These are phyloP conservation scores for Hyphopichia fennica DNA, from an alignment of 1,139 yeast species.

Conservation along the genomic window DNA sequence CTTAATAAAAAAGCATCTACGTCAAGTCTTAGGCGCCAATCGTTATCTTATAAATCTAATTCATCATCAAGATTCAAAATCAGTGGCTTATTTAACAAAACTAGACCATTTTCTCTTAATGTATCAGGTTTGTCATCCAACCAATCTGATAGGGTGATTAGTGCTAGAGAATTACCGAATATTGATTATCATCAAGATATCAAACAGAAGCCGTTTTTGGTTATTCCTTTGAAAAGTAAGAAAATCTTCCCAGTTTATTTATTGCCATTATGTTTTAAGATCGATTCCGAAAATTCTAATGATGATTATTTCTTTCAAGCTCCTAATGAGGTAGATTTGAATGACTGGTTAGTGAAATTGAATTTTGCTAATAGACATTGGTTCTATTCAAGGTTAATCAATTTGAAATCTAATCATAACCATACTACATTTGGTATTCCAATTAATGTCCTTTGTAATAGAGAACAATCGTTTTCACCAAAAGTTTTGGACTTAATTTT, in stretches of 20 bases:
- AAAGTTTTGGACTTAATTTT: conserved; percentile 62
- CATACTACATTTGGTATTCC: conserved; percentile 86
- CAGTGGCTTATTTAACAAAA: conserved; percentile 42
- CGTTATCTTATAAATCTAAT: conserved; percentile 40
- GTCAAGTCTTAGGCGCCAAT: conserved; percentile 39
- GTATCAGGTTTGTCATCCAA: conserved; percentile 19
- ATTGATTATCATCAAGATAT: conserved; percentile 40
- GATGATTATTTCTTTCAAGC: conserved; percentile 74
- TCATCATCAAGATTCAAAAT: conserved; percentile 44
- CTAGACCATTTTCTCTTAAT: conserved; percentile 36
- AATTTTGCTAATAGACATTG: conserved; percentile 55
- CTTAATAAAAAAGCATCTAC: conserved; percentile 33
- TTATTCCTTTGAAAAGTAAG: conserved; percentile 53
- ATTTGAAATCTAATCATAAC: conserved; percentile 23
- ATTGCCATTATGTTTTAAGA: conserved; percentile 58
- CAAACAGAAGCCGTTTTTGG: conserved; percentile 56
- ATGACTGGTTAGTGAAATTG: conserved; percentile 68
- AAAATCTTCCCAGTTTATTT: conserved; percentile 57
- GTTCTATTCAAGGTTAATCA: conserved; percentile 49
- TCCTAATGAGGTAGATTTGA: conserved; percentile 58
- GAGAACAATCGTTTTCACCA: conserved; percentile 69
- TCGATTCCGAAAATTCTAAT: conserved; percentile 51
- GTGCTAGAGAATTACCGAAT: conserved; percentile 61
- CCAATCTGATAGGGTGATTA: conserved; percentile 50
- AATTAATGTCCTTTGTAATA: conserved; percentile 65